phyloP scores from a whole-genome alignment of 352 stramenopile genomes.

The Ophiocytium majus region DNA sequence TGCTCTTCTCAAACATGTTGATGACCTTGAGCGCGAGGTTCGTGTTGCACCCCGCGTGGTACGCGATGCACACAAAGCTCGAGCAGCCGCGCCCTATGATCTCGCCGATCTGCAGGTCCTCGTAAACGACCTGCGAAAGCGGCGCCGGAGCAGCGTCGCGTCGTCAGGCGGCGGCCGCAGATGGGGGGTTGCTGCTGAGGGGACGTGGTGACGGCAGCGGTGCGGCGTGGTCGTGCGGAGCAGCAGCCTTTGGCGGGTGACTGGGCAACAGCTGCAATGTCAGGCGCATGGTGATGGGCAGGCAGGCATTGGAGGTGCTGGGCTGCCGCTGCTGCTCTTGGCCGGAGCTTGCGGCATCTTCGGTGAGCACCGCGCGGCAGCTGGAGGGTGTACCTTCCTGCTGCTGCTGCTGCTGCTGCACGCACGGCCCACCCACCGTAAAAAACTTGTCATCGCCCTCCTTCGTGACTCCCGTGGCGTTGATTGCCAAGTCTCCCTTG shows the following conservation, averaged over 20 bases:
- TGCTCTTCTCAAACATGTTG: conserved; percentile 60
- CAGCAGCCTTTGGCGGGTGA: no score
- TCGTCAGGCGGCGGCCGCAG: no score
- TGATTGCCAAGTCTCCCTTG: conserved; percentile 46
- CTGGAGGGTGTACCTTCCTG: no score
- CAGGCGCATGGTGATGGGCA: no score
- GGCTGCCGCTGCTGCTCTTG: no score
- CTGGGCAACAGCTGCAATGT: no score
- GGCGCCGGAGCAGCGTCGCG: background rate
- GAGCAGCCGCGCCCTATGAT: conserved; percentile 58
- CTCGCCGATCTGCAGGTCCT: conserved; percentile 59
- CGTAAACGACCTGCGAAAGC: conserved; percentile 56
- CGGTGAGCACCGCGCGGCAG: no score
- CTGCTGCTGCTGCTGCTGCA: background rate
- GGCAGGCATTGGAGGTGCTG: no score
- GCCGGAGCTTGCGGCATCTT: no score
- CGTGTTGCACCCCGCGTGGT: conserved; percentile 44
- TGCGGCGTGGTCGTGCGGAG: no score
- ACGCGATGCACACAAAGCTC: conserved; percentile 53
- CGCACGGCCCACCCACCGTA: conserved; percentile 21
- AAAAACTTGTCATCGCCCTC: conserved; percentile 39
- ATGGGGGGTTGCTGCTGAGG: background rate
- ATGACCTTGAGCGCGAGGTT: no score
- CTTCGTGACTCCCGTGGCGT: conserved; percentile 42
- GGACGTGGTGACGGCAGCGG: no score